Evolutionary conservation across 2,329 filamentous ascomycete species (phyloP).

Genomic region (Penicillium sp.): DNA sequence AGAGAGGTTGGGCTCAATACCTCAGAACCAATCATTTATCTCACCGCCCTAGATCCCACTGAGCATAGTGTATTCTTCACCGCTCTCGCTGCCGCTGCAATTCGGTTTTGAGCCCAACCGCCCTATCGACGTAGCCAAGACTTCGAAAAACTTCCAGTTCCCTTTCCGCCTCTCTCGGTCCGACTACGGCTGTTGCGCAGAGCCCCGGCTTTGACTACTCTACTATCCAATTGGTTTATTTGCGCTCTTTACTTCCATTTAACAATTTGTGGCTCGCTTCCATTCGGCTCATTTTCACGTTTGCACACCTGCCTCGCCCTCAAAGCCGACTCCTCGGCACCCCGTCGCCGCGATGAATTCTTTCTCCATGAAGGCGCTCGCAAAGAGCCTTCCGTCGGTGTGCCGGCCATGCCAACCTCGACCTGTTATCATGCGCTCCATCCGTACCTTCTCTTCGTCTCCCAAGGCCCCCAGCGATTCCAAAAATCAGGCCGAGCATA

Average conservation of each 20-base stretch:
- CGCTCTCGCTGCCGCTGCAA: too few species aligned
- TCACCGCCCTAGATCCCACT: too few species aligned
- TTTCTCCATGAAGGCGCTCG: slow-evolving; percentile 29
- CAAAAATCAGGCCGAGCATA: slow-evolving; percentile 18
- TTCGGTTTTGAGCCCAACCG: too few species aligned
- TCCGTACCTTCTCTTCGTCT: slow-evolving; percentile 34
- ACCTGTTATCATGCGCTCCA: slow-evolving; percentile 18
- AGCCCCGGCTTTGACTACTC: slow-evolving; percentile 1
- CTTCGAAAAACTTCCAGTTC: slow-evolving; percentile 34
- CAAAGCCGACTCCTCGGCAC: slow-evolving; percentile 11
- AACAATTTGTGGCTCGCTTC: background rate
- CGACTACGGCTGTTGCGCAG: slow-evolving; percentile 17
- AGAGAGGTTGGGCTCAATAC: too few species aligned
- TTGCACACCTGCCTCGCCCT: slow-evolving; percentile 1
- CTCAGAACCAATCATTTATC: too few species aligned
- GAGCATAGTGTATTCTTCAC: too few species aligned
- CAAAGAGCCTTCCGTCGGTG: slow-evolving; percentile 31
- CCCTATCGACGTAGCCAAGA: slow-evolving; percentile 25
- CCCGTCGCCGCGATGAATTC: slow-evolving; percentile 29
- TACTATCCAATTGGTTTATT: slow-evolving; percentile 4
- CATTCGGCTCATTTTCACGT: background rate
- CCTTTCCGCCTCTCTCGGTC: slow-evolving; percentile 28
- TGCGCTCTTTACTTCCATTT: background rate
- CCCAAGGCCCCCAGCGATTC: slow-evolving; percentile 16
- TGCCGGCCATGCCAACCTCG: slow-evolving; percentile 26